These are phyloP conservation scores for Priceomyces medius DNA, from an alignment of 805 yeast species.

Conservation along the genomic window DNA sequence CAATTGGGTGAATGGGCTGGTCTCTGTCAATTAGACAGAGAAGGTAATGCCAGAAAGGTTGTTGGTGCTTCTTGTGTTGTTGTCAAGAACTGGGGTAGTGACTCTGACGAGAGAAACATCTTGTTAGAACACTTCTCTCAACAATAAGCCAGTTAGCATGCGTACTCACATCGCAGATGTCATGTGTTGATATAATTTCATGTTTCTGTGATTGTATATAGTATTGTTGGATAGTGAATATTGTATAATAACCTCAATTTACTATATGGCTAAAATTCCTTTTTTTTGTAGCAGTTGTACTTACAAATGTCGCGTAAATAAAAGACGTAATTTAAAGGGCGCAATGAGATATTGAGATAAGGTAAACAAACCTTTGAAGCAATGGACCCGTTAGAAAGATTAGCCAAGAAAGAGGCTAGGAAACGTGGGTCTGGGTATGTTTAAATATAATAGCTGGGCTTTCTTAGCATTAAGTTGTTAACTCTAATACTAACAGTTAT, in stretches of 20 bases:
- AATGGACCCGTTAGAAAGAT: conserved; percentile 9
- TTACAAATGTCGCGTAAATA: too few species aligned
- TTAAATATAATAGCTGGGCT: not conserved
- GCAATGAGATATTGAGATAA: too few species aligned
- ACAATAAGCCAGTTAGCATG: conserved; percentile 51
- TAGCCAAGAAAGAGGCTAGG: conserved; percentile 29
- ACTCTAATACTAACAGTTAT: conserved; percentile 4
- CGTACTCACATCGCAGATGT: not conserved
- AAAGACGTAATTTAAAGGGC: too few species aligned
- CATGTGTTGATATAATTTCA: not conserved
- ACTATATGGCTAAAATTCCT: conserved; percentile 1
- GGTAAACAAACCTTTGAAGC: too few species aligned
- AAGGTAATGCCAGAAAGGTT: conserved; percentile 99
- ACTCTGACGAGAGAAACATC: conserved; percentile 94
- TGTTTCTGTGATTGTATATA: conserved; percentile 1
- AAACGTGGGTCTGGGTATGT: conserved; percentile 46
- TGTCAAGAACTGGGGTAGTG: conserved; percentile 99
- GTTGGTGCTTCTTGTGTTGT: conserved; percentile 99
- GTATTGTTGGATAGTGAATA: not conserved
- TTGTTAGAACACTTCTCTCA: conserved; percentile 94
- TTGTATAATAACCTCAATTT: conserved; percentile 1
- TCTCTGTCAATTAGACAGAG: conserved; percentile 98
- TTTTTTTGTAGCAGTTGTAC: too few species aligned
- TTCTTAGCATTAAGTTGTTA: not conserved
- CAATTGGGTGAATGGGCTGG: conserved; percentile 99